Evolutionary conservation across 768 basidiomycete genomes (phyloP).

Genomic region (Lentinula boryana): DNA sequence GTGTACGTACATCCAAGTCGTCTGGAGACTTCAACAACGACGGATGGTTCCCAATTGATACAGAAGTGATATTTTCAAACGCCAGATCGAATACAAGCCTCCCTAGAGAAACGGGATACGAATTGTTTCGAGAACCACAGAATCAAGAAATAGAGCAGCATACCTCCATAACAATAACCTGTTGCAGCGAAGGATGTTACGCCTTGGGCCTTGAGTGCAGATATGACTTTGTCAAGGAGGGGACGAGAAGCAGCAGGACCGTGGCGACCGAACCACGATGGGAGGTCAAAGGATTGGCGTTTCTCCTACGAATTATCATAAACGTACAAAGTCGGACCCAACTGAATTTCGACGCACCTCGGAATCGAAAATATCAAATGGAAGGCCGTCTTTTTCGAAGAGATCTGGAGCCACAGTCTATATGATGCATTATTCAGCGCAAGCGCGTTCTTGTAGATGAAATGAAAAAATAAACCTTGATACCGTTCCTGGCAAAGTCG

Average conservation of each 20-base stretch:
- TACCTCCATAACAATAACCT: conserved; percentile 69
- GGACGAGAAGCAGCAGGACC: conserved; percentile 34
- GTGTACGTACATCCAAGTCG: conserved; percentile 49
- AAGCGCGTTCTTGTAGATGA: neutral
- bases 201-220: conserved; percentile 51
- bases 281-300: conserved; percentile 1
- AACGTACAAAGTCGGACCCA: neutral
- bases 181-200: conserved; percentile 52
- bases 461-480: conserved; percentile 3
- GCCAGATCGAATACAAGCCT: conserved; percentile 60
- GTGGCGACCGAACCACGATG: conserved; percentile 22
- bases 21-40: conserved; percentile 51
- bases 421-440: neutral
- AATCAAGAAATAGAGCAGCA: conserved; percentile 9
- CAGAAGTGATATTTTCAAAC: conserved; percentile 45
- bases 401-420: conserved; percentile 12
- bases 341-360: neutral
- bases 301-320: neutral
- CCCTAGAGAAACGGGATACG: conserved; percentile 19
- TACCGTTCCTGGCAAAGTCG: conserved; percentile 11
- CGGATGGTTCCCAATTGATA: conserved; percentile 49
- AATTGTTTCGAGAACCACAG: neutral
- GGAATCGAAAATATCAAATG: conserved; percentile 3
- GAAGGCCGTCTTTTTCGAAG: conserved; percentile 8
- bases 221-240: conserved; percentile 48